A percentile compares a stretch with the other conserved stretches of the same genome.
phyloP scores from a whole-genome alignment of 345 rosid species.

The Cardiospermum halicacabum region DNA sequence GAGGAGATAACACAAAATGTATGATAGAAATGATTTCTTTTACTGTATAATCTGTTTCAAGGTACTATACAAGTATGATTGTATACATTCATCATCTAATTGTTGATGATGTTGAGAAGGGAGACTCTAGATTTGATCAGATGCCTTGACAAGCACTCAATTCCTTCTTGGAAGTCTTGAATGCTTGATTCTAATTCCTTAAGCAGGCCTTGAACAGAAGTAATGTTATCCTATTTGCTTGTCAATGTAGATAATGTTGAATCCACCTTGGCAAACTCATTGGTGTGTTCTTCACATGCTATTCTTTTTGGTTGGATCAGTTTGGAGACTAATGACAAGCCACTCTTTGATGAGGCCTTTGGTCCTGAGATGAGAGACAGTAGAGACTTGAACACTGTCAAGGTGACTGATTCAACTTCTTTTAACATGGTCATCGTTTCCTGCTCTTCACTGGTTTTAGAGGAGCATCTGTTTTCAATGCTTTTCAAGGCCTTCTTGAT shows the following conservation, averaged over 20 bases:
- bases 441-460: neutral
- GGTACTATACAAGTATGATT: too few species aligned
- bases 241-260: constrained; percentile 17
- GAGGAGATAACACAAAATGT: neutral
- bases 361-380: constrained; percentile 34
- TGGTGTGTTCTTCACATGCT: constrained; percentile 1
- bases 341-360: constrained; percentile 18
- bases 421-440: constrained; percentile 24
- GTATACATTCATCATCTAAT: too few species aligned
- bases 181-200: neutral
- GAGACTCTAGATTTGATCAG: too few species aligned
- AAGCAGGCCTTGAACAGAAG: constrained; percentile 17
- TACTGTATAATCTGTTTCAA: too few species aligned
- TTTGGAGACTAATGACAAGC: constrained; percentile 34
- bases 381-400: constrained; percentile 28
- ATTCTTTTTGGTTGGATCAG: constrained; percentile 26
- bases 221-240: constrained; percentile 11
- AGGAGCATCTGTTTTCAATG: constrained; percentile 12
- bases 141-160: too few species aligned
- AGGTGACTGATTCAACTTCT: constrained; percentile 28
- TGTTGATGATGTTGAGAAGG: too few species aligned
- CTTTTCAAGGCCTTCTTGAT: constrained; percentile 28
- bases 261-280: constrained; percentile 16
- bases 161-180: too few species aligned
- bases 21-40: too few species aligned